Evolutionary conservation across 306 rosid species (phyloP).

Genomic region (Gastrolobium villosum): DNA sequence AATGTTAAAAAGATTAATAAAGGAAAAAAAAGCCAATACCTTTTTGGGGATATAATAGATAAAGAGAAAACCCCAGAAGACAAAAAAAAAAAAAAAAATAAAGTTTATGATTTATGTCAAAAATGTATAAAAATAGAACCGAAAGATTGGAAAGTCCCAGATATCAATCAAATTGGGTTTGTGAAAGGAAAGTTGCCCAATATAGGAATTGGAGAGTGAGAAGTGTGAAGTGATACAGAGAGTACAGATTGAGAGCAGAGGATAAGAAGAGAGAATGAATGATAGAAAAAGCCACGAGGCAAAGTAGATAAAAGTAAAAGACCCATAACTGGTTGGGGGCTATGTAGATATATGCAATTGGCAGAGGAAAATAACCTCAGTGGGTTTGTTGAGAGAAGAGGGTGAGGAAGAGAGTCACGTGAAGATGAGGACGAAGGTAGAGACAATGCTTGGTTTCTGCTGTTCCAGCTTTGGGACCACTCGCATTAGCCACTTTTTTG

Average conservation of each 20-base stretch:
- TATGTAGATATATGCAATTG: slow-evolving; percentile 46
- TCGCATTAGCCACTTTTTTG: neutral
- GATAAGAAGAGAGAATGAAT: slow-evolving; percentile 38
- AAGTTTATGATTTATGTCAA: too few species aligned
- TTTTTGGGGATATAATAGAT: too few species aligned
- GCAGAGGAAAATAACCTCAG: neutral
- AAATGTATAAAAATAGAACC: neutral
- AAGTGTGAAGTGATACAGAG: neutral
- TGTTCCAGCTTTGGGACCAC: slow-evolving; percentile 55
- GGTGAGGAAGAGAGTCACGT: neutral
- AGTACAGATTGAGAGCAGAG: neutral
- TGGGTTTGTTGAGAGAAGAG: too few species aligned
- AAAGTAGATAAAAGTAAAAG: slow-evolving; percentile 51
- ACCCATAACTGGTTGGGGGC: slow-evolving; percentile 46
- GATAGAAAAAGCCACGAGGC: slow-evolving; percentile 57
- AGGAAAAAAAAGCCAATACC: slow-evolving; percentile 48
- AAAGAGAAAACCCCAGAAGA: too few species aligned
- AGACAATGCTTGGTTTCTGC: slow-evolving; percentile 69
- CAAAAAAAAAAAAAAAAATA: too few species aligned
- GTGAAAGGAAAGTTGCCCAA: slow-evolving; percentile 39
- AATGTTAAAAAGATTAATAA: neutral
- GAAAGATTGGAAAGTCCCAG: slow-evolving; percentile 31
- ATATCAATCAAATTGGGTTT: slow-evolving; percentile 31
- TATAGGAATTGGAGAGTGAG: slow-evolving; percentile 22
- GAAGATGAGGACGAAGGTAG: slow-evolving; percentile 65